phyloP scores from a whole-genome alignment of 169 alveolate species.

The Plasmodium fragile region DNA sequence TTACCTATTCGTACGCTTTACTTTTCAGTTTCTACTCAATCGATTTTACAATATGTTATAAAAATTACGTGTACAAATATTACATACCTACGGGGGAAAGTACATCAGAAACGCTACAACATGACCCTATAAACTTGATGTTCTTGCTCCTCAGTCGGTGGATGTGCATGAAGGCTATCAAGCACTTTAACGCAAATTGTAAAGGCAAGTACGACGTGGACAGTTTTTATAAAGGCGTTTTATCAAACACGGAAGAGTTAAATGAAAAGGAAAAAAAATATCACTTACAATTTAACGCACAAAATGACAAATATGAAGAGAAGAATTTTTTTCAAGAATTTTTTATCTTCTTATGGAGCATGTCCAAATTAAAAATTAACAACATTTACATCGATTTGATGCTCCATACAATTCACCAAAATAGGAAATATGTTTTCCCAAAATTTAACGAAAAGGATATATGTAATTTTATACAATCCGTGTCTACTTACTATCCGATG shows the following conservation, averaged over 20 bases:
- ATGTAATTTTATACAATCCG: slow-evolving; percentile 59
- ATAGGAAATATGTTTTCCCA: slow-evolving; percentile 17
- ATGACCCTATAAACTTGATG: slow-evolving; percentile 51
- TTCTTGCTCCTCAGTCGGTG: slow-evolving; percentile 52
- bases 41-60: slow-evolving; percentile 48
- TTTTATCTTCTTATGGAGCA: slow-evolving; percentile 61
- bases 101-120: background rate
- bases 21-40: slow-evolving; percentile 49
- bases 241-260: slow-evolving; percentile 29
- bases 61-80: slow-evolving; percentile 53
- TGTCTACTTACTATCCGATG: slow-evolving; percentile 42
- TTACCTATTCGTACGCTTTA: slow-evolving; percentile 36
- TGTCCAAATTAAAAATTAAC: slow-evolving; percentile 59
- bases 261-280: slow-evolving; percentile 48
- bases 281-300: background rate
- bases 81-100: slow-evolving; percentile 4
- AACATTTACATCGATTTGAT: slow-evolving; percentile 65
- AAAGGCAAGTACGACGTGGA: slow-evolving; percentile 8
- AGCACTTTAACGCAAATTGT: background rate
- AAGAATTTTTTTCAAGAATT: slow-evolving; percentile 37
- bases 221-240: slow-evolving; percentile 29
- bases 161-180: slow-evolving; percentile 27
- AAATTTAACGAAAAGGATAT: slow-evolving; percentile 61
- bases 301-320: slow-evolving; percentile 4
- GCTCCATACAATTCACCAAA: slow-evolving; percentile 19